These are phyloP conservation scores for Podila minutissima DNA, from an alignment of 192 early-diverging fungal species.

Conservation along the genomic window DNA sequence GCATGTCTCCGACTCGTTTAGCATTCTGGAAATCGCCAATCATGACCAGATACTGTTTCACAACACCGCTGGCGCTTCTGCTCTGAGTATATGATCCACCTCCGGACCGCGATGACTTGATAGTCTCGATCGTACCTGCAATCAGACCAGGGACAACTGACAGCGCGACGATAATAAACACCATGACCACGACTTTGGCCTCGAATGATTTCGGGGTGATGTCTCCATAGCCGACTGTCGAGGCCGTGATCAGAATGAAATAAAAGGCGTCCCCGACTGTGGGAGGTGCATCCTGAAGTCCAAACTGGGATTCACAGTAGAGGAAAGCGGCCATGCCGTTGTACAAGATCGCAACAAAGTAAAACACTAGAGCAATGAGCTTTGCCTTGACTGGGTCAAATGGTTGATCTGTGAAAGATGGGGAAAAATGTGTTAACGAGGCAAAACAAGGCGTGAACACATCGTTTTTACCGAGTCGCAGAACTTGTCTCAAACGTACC, in stretches of 20 bases:
- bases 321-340: constrained; percentile 70
- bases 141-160: constrained; percentile 68
- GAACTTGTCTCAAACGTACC: constrained; percentile 26
- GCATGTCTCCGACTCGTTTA: constrained; percentile 54
- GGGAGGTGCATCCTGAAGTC: constrained; percentile 7
- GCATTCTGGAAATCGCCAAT: constrained; percentile 57
- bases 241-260: constrained; percentile 73
- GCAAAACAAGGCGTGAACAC: background rate
- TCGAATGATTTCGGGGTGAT: constrained; percentile 64
- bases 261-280: constrained; percentile 51
- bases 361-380: constrained; percentile 60
- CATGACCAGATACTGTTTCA: constrained; percentile 52
- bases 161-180: constrained; percentile 69
- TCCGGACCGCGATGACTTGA: constrained; percentile 36
- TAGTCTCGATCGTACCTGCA: constrained; percentile 53
- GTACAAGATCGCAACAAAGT: constrained; percentile 64
- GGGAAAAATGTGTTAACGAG: background rate
- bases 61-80: constrained; percentile 21
- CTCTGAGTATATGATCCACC: constrained; percentile 44
- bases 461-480: background rate
- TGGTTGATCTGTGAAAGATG: constrained; percentile 40
- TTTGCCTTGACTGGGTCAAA: constrained; percentile 63
- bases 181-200: constrained; percentile 66
- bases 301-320: constrained; percentile 67
- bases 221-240: constrained; percentile 81